Conservation (phyloP, 2,329 filamentous ascomycete species). For the Ophiocordyceps polyrhachis-furcata region DNA sequence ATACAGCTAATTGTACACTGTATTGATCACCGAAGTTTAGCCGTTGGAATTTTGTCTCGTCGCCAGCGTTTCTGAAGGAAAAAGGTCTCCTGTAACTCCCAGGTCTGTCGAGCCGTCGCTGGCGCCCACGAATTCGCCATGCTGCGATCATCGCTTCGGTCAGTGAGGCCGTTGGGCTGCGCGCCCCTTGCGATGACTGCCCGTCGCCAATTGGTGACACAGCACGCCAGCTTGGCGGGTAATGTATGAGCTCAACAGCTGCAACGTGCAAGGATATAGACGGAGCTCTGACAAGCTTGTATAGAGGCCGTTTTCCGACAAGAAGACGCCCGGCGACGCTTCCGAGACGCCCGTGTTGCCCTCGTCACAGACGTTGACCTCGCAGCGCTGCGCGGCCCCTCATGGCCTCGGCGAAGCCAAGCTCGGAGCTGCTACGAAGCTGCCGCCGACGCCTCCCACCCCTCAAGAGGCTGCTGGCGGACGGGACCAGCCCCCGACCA, state of each 20-base stretch:
- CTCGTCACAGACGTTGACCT: slow-evolving; percentile 30
- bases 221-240: slow-evolving; percentile 12
- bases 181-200: slow-evolving; percentile 32
- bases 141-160: slow-evolving; percentile 51
- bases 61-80: slow-evolving; percentile 4
- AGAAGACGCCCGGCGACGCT: slow-evolving; percentile 30
- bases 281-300: not conserved
- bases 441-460: slow-evolving; percentile 13
- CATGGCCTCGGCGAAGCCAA: slow-evolving; percentile 17
- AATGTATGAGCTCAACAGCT: slow-evolving; percentile 10
- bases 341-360: slow-evolving; percentile 33
- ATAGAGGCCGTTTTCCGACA: slow-evolving; percentile 38
- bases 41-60: slow-evolving; percentile 23
- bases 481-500: not conserved
- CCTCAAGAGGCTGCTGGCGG: slow-evolving; percentile 5
- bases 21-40: slow-evolving; percentile 18
- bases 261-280: not conserved
- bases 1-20: too few relatives aligned
- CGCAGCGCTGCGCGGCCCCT: slow-evolving; percentile 24
- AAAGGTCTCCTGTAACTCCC: slow-evolving; percentile 5
- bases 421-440: slow-evolving; percentile 14
- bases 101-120: slow-evolving; percentile 10
- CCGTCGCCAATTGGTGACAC: slow-evolving; percentile 34
- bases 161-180: slow-evolving; percentile 39
- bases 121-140: slow-evolving; percentile 36